A percentile compares a stretch with the other conserved stretches of the same genome.
Conservation (phyloP, 2,329 filamentous ascomycete species). For the Stagonosporopsis tanaceti region DNA sequence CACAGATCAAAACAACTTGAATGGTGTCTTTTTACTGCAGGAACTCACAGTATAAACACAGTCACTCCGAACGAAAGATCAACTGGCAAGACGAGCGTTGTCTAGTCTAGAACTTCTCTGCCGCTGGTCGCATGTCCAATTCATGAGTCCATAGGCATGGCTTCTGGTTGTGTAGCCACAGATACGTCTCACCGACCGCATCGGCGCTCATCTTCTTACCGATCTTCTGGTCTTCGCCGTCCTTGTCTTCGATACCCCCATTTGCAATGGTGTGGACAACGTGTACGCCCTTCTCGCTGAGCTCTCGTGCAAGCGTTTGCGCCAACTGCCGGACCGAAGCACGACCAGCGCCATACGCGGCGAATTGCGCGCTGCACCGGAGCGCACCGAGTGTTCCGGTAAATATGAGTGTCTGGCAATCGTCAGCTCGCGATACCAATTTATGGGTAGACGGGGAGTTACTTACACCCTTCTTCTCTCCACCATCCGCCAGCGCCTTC, state of each 20-base stretch:
- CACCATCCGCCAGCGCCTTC: conserved; percentile 55
- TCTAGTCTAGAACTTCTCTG: conserved; percentile 56
- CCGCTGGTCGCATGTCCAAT: conserved; percentile 60
- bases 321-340: conserved; percentile 63
- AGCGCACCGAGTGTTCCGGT: conserved; percentile 64
- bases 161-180: conserved; percentile 59
- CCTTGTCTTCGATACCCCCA: conserved; percentile 61
- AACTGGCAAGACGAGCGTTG: neutral
- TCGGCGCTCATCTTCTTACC: conserved; percentile 67
- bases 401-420: conserved; percentile 60
- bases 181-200: conserved; percentile 64
- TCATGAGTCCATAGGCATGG: conserved; percentile 63
- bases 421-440: neutral
- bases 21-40: neutral
- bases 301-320: conserved; percentile 64
- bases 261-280: conserved; percentile 68
- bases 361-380: conserved; percentile 62
- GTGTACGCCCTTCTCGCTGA: conserved; percentile 64
- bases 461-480: conserved; percentile 60
- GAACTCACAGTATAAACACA: neutral
- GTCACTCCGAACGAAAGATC: neutral
- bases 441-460: too few relatives aligned
- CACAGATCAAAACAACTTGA: neutral
- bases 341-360: conserved; percentile 63
- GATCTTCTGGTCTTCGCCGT: conserved; percentile 56